These are phyloP conservation scores for Rhizophora mangle DNA, from an alignment of 345 rosid species.

Conservation along the genomic window DNA sequence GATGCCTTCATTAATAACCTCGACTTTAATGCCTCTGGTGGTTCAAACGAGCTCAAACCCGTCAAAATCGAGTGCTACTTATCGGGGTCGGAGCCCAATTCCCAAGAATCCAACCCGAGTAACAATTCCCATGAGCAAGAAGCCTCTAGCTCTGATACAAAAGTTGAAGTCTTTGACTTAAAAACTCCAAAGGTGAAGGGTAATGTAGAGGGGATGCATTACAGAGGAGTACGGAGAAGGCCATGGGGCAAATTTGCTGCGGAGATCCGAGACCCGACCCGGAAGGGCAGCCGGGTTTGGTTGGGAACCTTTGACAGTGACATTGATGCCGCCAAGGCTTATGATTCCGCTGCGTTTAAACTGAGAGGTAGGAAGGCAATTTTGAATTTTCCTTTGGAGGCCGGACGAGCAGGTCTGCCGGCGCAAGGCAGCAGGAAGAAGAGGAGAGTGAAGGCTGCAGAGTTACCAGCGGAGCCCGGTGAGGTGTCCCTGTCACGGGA, in stretches of 20 bases:
- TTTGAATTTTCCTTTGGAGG: slow-evolving; percentile 80
- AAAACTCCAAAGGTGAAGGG: slow-evolving; percentile 2
- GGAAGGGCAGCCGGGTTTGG: slow-evolving; percentile 87
- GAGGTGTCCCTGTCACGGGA: slow-evolving; percentile 1
- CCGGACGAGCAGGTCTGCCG: slow-evolving; percentile 54
- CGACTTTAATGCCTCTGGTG: slow-evolving; percentile 17
- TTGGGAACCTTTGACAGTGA: slow-evolving; percentile 75
- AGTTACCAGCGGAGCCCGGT: slow-evolving; percentile 11
- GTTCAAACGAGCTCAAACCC: slow-evolving; percentile 28
- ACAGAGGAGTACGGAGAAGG: slow-evolving; percentile 84
- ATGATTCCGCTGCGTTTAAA: slow-evolving; percentile 79
- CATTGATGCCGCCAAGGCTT: slow-evolving; percentile 83
- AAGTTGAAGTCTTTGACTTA: slow-evolving; percentile 30
- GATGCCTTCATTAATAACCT: slow-evolving; percentile 38
- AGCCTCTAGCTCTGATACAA: slow-evolving; percentile 7
- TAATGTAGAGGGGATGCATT: slow-evolving; percentile 42
- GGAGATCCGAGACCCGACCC: slow-evolving; percentile 81
- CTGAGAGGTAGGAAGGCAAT: slow-evolving; percentile 86
- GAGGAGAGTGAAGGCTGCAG: slow-evolving; percentile 30
- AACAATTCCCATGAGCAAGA: slow-evolving; percentile 14
- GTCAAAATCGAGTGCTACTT: slow-evolving; percentile 28
- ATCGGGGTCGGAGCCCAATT: slow-evolving; percentile 37
- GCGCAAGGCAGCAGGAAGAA: slow-evolving; percentile 48
- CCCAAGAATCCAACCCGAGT: slow-evolving; percentile 29
- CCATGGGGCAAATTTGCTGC: slow-evolving; percentile 98